Evolutionary conservation across 805 yeast species (phyloP), one percentile per base, ranked within the genome.

Genomic region (Wickerhamomyces canadensis): DNA sequence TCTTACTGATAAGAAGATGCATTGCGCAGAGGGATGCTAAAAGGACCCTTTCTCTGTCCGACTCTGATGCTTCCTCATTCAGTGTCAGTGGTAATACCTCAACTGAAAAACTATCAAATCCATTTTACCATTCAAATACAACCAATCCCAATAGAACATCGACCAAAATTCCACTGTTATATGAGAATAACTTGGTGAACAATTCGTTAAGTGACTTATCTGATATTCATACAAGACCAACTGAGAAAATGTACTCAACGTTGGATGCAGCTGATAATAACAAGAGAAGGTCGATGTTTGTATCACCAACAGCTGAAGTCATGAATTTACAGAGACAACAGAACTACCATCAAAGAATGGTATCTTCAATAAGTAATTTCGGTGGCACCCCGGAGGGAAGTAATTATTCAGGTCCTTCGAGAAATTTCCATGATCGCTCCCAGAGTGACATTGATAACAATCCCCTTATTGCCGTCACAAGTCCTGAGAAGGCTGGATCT

Each of bases 221-320:
- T 4, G 52, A 49, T 22, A 33, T 36, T 5, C 33, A 28, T 14
- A 14, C 18, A 19, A 36, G 38, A 23, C 12, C 33, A 4, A 38
- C 41, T 14, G 48, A 49, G 11, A 40, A 38, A 4, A 25, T 47
- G 3, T 54, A 26, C 34, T 51, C 58, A 1, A 43, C 54, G 2
- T 23, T 52, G 37, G 52, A 49, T 11, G 38, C 49, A 12, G 6
- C 19, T 30, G 41, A 42, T 24, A 46, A 45, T 17, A 52, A 52
- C 31, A 61, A 63, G 43, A 57, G 54, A 38, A 61, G 40, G 42
- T 42, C 64, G 3, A 68, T 80, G 72, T 85, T 81, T 58, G 74
- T 84, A 36, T 84, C 93, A 3, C 95, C 95, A 24, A 85, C 94
- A 1, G 80, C 79, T 14, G 87, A 83, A 50, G 81, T 80, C 14